Percentiles rank a stretch among this genome's conserved stretches.
phyloP scores from a whole-genome alignment of 2,329 filamentous ascomycete genomes.

The Aspergillus costaricaensis region DNA sequence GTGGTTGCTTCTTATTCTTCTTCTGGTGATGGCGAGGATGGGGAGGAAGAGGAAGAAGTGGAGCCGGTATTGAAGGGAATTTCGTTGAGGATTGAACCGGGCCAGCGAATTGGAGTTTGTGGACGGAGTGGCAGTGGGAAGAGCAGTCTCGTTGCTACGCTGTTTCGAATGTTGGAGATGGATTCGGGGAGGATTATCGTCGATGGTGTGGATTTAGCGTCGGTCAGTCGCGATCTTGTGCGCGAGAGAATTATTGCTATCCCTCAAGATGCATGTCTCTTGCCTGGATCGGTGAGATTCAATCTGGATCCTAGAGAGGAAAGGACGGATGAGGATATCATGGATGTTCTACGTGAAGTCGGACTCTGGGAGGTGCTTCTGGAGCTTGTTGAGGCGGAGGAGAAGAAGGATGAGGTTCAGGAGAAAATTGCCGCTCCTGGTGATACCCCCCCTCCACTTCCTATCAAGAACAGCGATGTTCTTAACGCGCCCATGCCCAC shows the following conservation, averaged over 20 bases:
- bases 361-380: constrained; percentile 23
- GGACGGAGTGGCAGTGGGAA: not conserved
- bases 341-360: constrained; percentile 26
- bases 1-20: not conserved
- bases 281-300: constrained; percentile 23
- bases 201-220: constrained; percentile 27
- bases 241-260: constrained; percentile 23
- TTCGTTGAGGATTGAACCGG: not conserved
- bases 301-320: constrained; percentile 32
- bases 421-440: constrained; percentile 10
- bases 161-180: constrained; percentile 37
- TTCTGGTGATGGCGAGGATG: constrained; percentile 20
- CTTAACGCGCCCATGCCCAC: constrained; percentile 37
- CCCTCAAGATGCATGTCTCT: constrained; percentile 27
- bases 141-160: constrained; percentile 7
- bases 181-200: constrained; percentile 26
- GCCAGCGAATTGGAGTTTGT: not conserved
- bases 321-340: constrained; percentile 22
- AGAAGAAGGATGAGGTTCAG: too few species aligned
- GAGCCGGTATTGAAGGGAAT: not conserved
- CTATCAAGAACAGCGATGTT: constrained; percentile 6
- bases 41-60: not conserved
- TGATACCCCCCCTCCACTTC: too few species aligned
- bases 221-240: constrained; percentile 18
- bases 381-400: not conserved